phyloP scores from a whole-genome alignment of 139 green algal species.

The Chlorokybus atmophyticus region DNA sequence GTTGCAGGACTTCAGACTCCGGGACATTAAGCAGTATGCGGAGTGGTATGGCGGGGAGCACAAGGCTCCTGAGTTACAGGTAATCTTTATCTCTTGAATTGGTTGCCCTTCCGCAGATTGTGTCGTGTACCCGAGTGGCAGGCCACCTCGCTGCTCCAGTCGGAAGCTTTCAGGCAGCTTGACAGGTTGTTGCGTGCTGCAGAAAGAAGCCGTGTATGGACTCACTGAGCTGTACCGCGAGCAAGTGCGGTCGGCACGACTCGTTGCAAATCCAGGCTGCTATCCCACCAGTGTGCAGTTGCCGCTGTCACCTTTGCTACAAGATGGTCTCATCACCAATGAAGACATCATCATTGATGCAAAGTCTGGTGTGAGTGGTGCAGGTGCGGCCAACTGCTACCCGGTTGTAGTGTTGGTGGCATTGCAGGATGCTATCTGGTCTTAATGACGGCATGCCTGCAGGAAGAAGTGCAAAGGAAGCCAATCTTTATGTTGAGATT shows the following conservation, averaged over 20 bases:
- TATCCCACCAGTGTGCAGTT: constrained; percentile 85
- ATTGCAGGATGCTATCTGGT: no score
- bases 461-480: constrained; percentile 67
- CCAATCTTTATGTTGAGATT: constrained; percentile 85
- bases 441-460: not conserved
- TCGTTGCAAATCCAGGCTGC: constrained; percentile 92
- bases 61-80: constrained; percentile 62
- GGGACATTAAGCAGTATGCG: constrained; percentile 62
- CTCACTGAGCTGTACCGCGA: constrained; percentile 83
- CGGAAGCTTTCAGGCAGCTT: not conserved
- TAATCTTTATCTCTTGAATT: not conserved
- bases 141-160: not conserved
- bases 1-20: constrained; percentile 82
- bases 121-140: no score
- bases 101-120: not conserved
- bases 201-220: constrained; percentile 91
- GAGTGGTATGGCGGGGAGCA: constrained; percentile 92
- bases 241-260: constrained; percentile 50
- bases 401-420: no score
- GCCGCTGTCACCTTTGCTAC: constrained; percentile 61
- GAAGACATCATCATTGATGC: constrained; percentile 96
- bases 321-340: constrained; percentile 45
- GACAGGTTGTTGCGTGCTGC: constrained; percentile 15
- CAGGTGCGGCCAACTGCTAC: constrained; percentile 45
- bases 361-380: constrained; percentile 85